Percentiles rank a stretch among this genome's conserved stretches.
Conservation (phyloP, 768 basidiomycete species). For the Suillus subluteus region DNA sequence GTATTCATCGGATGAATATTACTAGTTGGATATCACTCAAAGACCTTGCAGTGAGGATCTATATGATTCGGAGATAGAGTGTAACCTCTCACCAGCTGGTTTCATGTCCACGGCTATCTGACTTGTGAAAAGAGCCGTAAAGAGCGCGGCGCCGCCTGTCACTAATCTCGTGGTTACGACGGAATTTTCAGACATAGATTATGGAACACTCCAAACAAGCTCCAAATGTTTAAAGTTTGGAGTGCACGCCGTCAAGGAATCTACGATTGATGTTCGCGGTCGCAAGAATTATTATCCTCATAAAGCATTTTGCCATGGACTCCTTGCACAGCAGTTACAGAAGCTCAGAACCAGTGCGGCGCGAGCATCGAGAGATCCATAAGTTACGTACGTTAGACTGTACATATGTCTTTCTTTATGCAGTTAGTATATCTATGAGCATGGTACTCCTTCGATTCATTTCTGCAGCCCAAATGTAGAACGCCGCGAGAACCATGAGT, state of each 20-base stretch:
- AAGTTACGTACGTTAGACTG: conserved; percentile 1
- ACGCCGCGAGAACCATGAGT: conserved; percentile 5
- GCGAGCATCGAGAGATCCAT: background rate
- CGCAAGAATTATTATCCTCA: conserved; percentile 7
- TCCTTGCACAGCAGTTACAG: conserved; percentile 11
- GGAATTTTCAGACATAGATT: conserved; percentile 9
- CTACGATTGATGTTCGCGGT: conserved; percentile 6
- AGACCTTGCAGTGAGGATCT: background rate
- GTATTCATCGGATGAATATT: background rate
- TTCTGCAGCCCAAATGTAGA: background rate
- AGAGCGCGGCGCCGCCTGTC: conserved; percentile 8
- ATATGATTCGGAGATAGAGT: background rate
- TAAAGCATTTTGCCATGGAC: conserved; percentile 1
- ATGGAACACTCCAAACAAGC: conserved; percentile 1
- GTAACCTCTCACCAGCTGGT: background rate
- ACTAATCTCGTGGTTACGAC: conserved; percentile 8
- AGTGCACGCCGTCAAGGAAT: conserved; percentile 8
- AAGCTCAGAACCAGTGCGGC: conserved; percentile 3
- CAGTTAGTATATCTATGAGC: background rate
- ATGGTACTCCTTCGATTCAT: conserved; percentile 1
- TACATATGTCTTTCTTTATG: conserved; percentile 2
- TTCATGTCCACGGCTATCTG: conserved; percentile 7
- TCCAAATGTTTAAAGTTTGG: conserved; percentile 7
- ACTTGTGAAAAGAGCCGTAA: conserved; percentile 4
- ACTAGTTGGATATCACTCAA: background rate